Evolutionary conservation across 1,284 basidiomycete species (phyloP), one percentile per base, ranked within the genome.

Genomic region (Sporisorium scitamineum): DNA sequence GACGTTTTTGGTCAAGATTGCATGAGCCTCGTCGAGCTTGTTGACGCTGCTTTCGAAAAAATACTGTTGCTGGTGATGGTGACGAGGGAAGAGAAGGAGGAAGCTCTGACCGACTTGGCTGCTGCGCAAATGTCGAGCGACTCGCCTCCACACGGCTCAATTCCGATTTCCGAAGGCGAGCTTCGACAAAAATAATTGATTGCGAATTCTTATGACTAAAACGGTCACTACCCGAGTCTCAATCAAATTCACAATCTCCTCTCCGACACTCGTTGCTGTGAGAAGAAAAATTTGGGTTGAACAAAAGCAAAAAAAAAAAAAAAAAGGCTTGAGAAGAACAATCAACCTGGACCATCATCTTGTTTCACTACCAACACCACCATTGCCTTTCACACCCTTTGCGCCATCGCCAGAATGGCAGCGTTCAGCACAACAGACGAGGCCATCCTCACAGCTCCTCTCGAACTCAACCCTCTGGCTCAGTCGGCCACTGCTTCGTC

Each of bases 361-460:
- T 22, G 13, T 29, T 39, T 20, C 20, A 13, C 16, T 34, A 45
- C 8, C 32, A 31, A 34, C 50, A 53, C 31, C 58, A 44, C 27
- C 48, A 9, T 26, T 29, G 16, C 51, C 9, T 1, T n/a, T 29
- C 22, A 41, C 24, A 29, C 10, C n/a, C 16, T 20, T 18, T 22
- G 18, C 37, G 37, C 37, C n/a, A 42, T 1, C 39, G 11, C 20
- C 5, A 54, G 3, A 14, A 76, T 76, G 74, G 70, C 78, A 18
- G 74, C 71, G 14, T 77, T 84, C 66, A 80, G 77, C 65, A 69
- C 81, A 3, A 77, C 83, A 5, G 83, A 84, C 57, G 75, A 78
- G 20, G 83, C 81, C 11, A 78, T 84, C 26, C 64, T 84, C 52
- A 79, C 73, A 34, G 75, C 80, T 3, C 63, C 67, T 3, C 73